Base-by-base conservation (phyloP, 441 rosid genomes). In the Dalechampia spathulata region DNA sequence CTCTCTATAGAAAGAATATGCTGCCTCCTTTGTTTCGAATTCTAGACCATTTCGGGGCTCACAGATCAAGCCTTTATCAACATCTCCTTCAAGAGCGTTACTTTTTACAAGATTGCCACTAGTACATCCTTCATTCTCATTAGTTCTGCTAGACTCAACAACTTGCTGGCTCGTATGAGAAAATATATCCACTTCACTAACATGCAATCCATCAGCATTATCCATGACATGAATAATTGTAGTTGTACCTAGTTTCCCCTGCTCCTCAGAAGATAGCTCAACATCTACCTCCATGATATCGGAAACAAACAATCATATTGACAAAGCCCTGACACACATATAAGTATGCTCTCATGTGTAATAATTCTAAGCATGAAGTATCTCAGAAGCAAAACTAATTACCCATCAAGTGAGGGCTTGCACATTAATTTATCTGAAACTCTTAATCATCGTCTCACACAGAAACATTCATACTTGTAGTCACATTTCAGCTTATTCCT, bases 41-140 rank as follows among this genome's bases (percentile, higher is more conserved):
- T 87, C 96, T 80, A 87, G 81, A 42, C 93, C 93, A 19, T 67
- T 68, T 11, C 78, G 78, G 1, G 93, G 93, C 45, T 87, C 96
- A 25, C 32, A 16, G 17, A 43, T 52, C 9, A 38, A 25, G 41
- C 55, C 61, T 34, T 45, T 47, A 49, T 45, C 58, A 57, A 19
- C 66, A 60, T 66, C 52, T 11, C 25, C 58, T 42, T 56, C 57
- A 49, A 16, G 44, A 25, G 27, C 13, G 12, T 38, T 64, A 2
- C 26, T 53, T 42, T 54, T 73, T 44, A 34, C 53, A 23, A 55
- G 71, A 44, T 65, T 72, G 50, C 50, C 60, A 40, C 50, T 26
- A 60, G 52, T 6, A 65, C 23, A 36, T 41, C 54, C 57, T 3
- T 64, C 64, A 15, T 63, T 67, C 10, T 57, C 55, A 17, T 61